Evolutionary conservation across 257 asterid genomes (phyloP).

Genomic region (Solanum okadae): DNA sequence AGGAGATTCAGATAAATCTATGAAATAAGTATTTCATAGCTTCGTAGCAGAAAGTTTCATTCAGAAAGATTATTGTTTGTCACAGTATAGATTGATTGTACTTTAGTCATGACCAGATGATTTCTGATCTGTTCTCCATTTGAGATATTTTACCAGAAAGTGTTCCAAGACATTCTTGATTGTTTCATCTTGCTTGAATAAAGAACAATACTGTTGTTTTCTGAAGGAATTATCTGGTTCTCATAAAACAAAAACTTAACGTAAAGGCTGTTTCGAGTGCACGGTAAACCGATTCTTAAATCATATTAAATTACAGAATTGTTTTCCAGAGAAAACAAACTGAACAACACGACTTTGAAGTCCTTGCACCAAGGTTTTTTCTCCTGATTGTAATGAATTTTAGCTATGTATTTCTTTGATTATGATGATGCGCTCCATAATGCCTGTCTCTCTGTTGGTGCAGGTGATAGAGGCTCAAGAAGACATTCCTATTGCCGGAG

Average conservation of each 20-base stretch:
- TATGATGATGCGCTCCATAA: background rate
- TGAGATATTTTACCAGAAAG: background rate
- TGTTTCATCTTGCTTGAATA: background rate
- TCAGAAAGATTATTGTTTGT: background rate
- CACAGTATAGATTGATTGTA: background rate
- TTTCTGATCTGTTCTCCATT: background rate
- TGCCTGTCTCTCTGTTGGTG: conserved; percentile 13
- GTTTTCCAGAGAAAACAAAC: background rate
- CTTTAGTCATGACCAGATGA: background rate
- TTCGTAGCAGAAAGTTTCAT: background rate
- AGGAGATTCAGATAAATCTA: background rate
- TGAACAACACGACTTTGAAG: background rate
- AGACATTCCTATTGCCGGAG: conserved; percentile 73
- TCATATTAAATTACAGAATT: background rate
- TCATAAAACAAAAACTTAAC: background rate
- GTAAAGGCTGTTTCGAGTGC: background rate
- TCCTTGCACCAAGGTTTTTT: background rate
- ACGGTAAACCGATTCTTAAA: background rate
- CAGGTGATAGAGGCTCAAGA: conserved; percentile 99
- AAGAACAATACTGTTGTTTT: background rate
- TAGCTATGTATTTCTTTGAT: background rate
- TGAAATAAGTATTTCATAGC: background rate
- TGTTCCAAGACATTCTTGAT: background rate
- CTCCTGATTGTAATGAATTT: background rate
- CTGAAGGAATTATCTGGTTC: background rate